phyloP scores from a whole-genome alignment of 1,284 basidiomycete species.

The Coniophora puteana region DNA sequence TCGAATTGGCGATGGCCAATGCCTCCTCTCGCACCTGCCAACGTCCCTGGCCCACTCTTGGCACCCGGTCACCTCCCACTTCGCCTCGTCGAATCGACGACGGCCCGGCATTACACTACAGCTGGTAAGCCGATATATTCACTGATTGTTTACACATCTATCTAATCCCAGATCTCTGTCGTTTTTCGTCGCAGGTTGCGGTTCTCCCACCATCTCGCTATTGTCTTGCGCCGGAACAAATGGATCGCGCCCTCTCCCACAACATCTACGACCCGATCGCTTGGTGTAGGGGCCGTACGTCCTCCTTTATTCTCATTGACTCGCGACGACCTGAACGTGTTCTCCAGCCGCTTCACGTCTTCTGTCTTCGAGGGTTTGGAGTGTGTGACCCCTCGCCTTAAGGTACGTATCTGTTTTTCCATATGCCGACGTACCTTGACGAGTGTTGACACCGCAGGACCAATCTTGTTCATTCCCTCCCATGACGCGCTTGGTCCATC shows the following conservation, averaged over 20 bases:
- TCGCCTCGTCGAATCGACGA: too few species aligned
- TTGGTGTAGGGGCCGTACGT: not conserved
- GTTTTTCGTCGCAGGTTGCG: conserved; percentile 1
- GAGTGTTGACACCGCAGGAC: conserved; percentile 7
- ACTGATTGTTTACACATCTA: not conserved
- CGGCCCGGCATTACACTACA: too few species aligned
- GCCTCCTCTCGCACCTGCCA: too few species aligned
- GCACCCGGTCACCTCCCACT: too few species aligned
- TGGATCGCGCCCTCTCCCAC: conserved; percentile 1
- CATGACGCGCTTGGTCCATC: conserved; percentile 9
- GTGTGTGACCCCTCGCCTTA: conserved; percentile 3
- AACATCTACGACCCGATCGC: conserved; percentile 3
- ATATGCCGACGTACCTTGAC: conserved; percentile 3
- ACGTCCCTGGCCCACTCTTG: too few species aligned
- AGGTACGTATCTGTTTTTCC: conserved; percentile 2
- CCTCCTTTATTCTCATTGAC: conserved; percentile 2
- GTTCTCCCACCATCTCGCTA: conserved; percentile 3
- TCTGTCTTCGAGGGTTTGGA: conserved; percentile 3
- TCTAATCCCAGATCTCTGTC: conserved; percentile 2
- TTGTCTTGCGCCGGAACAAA: not conserved
- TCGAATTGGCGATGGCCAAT: too few species aligned
- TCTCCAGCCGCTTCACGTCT: conserved; percentile 1
- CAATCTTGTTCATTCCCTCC: conserved; percentile 4
- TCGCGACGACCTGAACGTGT: conserved; percentile 1
- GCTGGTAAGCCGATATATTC: not conserved